Percentiles rank a stretch among this genome's conserved stretches.
Evolutionary conservation across 2,329 filamentous ascomycete species (phyloP).

Genomic region (Plectosphaerella sp.): DNA sequence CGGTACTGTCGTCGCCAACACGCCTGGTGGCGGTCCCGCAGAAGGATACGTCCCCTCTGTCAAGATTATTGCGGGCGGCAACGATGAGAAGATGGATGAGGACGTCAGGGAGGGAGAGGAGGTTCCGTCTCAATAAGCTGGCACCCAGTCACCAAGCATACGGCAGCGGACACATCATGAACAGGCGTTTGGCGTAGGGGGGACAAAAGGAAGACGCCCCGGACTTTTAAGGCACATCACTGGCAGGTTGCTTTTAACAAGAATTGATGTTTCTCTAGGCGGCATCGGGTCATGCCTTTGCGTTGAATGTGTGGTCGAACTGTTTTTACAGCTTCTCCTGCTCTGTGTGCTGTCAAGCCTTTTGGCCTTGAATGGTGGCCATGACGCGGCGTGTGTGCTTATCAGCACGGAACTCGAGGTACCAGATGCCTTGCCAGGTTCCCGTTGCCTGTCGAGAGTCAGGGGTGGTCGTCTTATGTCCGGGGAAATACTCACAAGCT

Average conservation of each 20-base stretch:
- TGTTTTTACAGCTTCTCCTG: background rate
- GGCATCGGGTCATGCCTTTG: too few species aligned
- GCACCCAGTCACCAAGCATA: background rate
- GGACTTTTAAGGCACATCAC: too few species aligned
- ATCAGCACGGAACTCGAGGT: constrained; percentile 77
- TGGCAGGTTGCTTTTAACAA: too few species aligned
- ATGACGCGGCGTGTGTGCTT: constrained; percentile 80
- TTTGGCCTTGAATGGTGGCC: constrained; percentile 91
- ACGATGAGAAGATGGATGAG: constrained; percentile 56
- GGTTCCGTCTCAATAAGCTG: constrained; percentile 8
- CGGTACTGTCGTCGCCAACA: constrained; percentile 79
- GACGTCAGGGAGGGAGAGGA: constrained; percentile 40
- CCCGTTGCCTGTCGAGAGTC: constrained; percentile 45
- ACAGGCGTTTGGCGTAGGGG: constrained; percentile 14
- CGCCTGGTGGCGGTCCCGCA: constrained; percentile 63
- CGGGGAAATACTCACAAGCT: constrained; percentile 47
- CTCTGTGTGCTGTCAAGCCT: constrained; percentile 27
- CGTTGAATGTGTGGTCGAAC: too few species aligned
- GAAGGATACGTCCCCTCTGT: constrained; percentile 58
- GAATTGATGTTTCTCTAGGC: too few species aligned
- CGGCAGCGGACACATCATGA: background rate
- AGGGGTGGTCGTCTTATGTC: background rate
- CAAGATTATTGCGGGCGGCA: constrained; percentile 60
- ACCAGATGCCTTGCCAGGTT: constrained; percentile 89
- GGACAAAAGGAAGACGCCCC: constrained; percentile 4